phyloP scores from a whole-genome alignment of 441 rosid species.

The Erodium chrysanthum region DNA sequence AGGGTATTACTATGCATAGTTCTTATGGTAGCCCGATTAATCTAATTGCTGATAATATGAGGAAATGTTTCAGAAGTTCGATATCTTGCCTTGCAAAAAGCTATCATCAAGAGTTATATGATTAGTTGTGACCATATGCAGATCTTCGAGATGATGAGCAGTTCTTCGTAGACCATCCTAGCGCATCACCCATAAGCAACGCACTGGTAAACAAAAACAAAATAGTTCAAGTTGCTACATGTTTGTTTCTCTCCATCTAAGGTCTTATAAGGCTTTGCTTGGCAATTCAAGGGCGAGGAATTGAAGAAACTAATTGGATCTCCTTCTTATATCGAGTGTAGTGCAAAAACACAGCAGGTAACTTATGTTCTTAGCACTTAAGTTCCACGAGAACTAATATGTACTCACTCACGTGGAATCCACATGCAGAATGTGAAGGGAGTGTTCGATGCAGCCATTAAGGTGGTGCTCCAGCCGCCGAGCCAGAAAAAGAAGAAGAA shows the following conservation, averaged over 20 bases:
- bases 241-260: not conserved
- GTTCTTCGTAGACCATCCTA: conserved; percentile 4
- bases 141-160: conserved; percentile 10
- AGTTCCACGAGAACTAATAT: not conserved
- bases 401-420: not conserved
- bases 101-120: no score
- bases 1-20: not conserved
- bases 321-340: not conserved
- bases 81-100: no score
- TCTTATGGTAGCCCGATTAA: not conserved
- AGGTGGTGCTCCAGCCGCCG: conserved; percentile 72
- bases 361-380: not conserved
- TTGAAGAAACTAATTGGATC: conserved; percentile 3
- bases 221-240: not conserved
- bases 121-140: not conserved
- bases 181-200: not conserved
- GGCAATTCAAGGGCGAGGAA: not conserved
- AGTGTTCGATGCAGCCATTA: conserved; percentile 67
- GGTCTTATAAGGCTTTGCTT: not conserved
- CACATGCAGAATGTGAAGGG: conserved; percentile 57
- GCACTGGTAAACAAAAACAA: not conserved
- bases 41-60: not conserved
- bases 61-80: no score
- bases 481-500: conserved; percentile 79
- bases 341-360: conserved; percentile 1